These are phyloP conservation scores for Suhomyces atakaporum DNA, from an alignment of 1,139 yeast species.

Conservation along the genomic window DNA sequence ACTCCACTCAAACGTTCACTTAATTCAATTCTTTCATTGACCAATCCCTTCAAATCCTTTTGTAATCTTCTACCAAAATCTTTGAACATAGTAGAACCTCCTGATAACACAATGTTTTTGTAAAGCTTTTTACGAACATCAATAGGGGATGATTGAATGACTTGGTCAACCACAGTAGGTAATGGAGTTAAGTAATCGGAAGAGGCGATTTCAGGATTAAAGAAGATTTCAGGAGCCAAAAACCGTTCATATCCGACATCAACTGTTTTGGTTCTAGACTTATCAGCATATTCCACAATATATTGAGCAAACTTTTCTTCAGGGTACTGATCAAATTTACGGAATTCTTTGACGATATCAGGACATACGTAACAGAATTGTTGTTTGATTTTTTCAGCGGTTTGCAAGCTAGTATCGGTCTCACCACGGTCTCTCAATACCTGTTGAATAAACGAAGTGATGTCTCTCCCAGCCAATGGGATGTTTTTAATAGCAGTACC, in stretches of 20 bases:
- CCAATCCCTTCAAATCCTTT: slow-evolving; percentile 86
- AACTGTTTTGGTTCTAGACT: slow-evolving; percentile 66
- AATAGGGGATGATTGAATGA: slow-evolving; percentile 92
- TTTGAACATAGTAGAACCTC: slow-evolving; percentile 98
- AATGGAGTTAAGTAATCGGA: slow-evolving; percentile 94
- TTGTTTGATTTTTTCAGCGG: slow-evolving; percentile 96
- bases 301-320: slow-evolving; percentile 88
- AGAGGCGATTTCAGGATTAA: slow-evolving; percentile 96
- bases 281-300: slow-evolving; percentile 76
- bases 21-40: slow-evolving; percentile 81
- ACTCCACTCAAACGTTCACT: slow-evolving; percentile 82
- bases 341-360: slow-evolving; percentile 94
- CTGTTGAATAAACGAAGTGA: slow-evolving; percentile 89
- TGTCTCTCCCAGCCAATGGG: slow-evolving; percentile 98
- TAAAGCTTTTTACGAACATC: slow-evolving; percentile 97
- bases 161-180: slow-evolving; percentile 92
- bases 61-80: slow-evolving; percentile 97
- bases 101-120: slow-evolving; percentile 90
- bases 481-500: slow-evolving; percentile 96
- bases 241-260: slow-evolving; percentile 98
- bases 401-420: slow-evolving; percentile 86
- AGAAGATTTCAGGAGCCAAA: slow-evolving; percentile 97
- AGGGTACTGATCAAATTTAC: slow-evolving; percentile 90
- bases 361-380: slow-evolving; percentile 97
- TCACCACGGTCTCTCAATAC: slow-evolving; percentile 96